These are phyloP conservation scores for Metschnikowia drakensbergensis DNA, from an alignment of 805 yeast genomes.

Conservation along the genomic window DNA sequence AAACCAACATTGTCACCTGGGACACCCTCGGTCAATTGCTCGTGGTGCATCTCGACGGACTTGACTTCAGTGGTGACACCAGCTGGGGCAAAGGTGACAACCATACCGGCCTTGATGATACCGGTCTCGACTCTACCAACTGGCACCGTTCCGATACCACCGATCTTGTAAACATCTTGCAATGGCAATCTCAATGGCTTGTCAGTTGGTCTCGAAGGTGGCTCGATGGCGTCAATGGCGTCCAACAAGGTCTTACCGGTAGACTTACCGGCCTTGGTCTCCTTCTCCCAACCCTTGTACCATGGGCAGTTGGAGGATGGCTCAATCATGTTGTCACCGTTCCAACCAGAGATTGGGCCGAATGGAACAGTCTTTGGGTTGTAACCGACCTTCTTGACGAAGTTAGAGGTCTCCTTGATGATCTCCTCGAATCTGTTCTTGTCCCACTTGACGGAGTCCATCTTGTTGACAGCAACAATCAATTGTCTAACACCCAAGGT, in stretches of 20 bases:
- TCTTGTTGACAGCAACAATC: conserved; percentile 90
- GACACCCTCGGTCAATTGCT: conserved; percentile 68
- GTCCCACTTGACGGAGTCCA: conserved; percentile 90
- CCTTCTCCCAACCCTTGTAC: conserved; percentile 84
- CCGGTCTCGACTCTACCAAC: conserved; percentile 95
- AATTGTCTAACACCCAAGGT: conserved; percentile 85
- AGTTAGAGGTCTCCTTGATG: conserved; percentile 70
- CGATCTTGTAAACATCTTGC: conserved; percentile 90
- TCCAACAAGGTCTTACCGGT: conserved; percentile 81
- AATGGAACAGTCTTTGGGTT: conserved; percentile 77
- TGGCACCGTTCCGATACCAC: conserved; percentile 90
- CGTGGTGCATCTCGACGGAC: conserved; percentile 88
- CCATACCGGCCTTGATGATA: conserved; percentile 87
- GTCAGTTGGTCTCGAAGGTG: conserved; percentile 76
- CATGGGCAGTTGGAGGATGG: conserved; percentile 77
- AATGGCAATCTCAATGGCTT: conserved; percentile 87
- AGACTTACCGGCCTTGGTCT: conserved; percentile 63
- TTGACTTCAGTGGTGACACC: conserved; percentile 87
- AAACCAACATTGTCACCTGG: conserved; percentile 92
- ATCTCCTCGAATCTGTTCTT: conserved; percentile 78
- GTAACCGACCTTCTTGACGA: conserved; percentile 84
- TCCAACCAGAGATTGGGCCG: conserved; percentile 84
- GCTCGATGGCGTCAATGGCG: conserved; percentile 81
- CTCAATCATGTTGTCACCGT: conserved; percentile 93
- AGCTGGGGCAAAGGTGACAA: conserved; percentile 85